Base-by-base conservation (phyloP, 2,329 filamentous ascomycete species). In the Nemania sp. region DNA sequence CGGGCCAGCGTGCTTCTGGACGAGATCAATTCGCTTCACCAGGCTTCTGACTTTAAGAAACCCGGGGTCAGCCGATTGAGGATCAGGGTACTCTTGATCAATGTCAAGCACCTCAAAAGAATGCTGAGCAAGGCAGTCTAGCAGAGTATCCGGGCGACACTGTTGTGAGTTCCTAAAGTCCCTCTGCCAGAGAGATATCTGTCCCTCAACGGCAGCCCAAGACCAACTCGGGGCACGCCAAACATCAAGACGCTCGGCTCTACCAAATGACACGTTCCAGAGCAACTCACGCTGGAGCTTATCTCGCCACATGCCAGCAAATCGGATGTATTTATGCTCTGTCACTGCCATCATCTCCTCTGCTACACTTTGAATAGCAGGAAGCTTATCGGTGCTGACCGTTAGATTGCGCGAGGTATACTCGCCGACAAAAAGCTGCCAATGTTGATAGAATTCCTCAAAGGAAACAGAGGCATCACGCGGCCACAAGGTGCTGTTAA, bases 171-270 rank as follows among this genome's bases (percentile, higher is more conserved):
- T 53, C 38, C 69, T 61, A 35, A 69, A 70, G 13, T 60, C 29
- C 22, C 62, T 59, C 18, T 68, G 59, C 53, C 62, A 72, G 38
- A 69, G 38, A n/a, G 47, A 70, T 45, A 64, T 45, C 22, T 61
- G 56, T 13, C 70, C 68, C 29, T 72, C 70, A 18, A 72, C 26
- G 26, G 68, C 66, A 26, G 66, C 70, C 70, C 70, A 72, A 26
- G 68, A 72, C 70, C 66, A 72, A n/a, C 57, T 72, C 5, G 70
- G 70, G 20, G 67, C 70, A 41, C 66, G 65, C 68, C 64, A 68
- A 15, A 22, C n/a, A n/a, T 56, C 45, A 22, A 57, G 63, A 18
- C 62, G 64, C 8, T 29, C 29, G 5, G 56, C 49, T 35, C 18
- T 55, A 13, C 62, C 59, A 13, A 66, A 60, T 10, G 18, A 11